Evolutionary conservation across 352 stramenopile genomes (phyloP).

Genomic region (Pseudoperonospora humuli): DNA sequence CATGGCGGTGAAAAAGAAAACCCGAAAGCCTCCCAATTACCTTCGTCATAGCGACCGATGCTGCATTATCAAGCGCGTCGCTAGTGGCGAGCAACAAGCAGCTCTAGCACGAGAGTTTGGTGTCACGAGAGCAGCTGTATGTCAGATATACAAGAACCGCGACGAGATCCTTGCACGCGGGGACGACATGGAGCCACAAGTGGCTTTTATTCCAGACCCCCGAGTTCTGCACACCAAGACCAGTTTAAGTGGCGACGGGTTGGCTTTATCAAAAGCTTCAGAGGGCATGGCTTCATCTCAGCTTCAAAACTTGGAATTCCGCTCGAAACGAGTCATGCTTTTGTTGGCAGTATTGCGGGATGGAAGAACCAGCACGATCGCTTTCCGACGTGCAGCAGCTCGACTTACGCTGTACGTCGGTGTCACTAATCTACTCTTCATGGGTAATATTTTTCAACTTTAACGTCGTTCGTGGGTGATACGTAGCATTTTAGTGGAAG

Average conservation of each 20-base stretch:
- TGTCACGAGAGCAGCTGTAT: slow-evolving; percentile 1
- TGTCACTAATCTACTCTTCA: background rate
- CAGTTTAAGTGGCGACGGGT: background rate
- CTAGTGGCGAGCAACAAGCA: background rate
- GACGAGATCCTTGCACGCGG: background rate
- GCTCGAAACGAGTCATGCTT: background rate
- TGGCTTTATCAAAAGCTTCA: background rate
- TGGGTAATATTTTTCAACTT: no score
- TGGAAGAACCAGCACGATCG: background rate
- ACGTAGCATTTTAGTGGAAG: background rate
- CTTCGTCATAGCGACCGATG: background rate
- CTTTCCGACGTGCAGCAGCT: background rate
- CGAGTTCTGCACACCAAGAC: background rate
- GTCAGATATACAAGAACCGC: background rate
- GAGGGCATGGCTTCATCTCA: background rate
- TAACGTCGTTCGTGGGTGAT: background rate
- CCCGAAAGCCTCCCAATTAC: background rate
- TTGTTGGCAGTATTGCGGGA: background rate
- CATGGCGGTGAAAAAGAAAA: background rate
- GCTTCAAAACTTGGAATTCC: background rate
- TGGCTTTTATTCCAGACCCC: background rate
- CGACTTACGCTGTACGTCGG: background rate
- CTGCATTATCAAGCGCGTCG: background rate
- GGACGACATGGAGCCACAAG: background rate
- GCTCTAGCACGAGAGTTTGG: background rate